A percentile compares a stretch with the other conserved stretches of the same genome.
Evolutionary conservation across 495 filamentous ascomycete species (phyloP).

Genomic region (Lineolata rhizophorae): DNA sequence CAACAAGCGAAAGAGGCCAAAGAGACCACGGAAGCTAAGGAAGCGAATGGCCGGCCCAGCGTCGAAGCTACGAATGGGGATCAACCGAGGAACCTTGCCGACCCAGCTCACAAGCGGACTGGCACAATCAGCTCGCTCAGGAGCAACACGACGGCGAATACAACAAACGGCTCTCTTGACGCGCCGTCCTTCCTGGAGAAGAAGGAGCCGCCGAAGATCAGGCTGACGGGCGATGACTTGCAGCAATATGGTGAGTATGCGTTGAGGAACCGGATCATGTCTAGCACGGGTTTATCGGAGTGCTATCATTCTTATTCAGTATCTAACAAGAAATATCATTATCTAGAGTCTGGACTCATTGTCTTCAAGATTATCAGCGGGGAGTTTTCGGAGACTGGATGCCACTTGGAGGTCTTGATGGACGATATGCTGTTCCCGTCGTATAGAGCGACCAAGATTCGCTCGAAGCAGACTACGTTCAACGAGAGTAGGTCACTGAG

Average conservation of each 20-base stretch:
- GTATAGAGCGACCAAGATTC: slow-evolving; percentile 57
- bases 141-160: neutral
- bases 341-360: slow-evolving; percentile 41
- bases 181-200: slow-evolving; percentile 20
- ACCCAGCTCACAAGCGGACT: neutral
- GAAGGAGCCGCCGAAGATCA: slow-evolving; percentile 51
- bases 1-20: no score
- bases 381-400: slow-evolving; percentile 51
- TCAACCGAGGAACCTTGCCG: slow-evolving; percentile 3
- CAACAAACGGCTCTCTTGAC: slow-evolving; percentile 15
- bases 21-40: slow-evolving; percentile 2
- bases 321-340: slow-evolving; percentile 9
- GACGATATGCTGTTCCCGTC: slow-evolving; percentile 89
- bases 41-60: neutral
- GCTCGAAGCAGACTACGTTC: slow-evolving; percentile 39
- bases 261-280: no score
- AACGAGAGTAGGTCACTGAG: slow-evolving; percentile 47
- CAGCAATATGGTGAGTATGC: slow-evolving; percentile 42
- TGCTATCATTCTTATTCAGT: no score
- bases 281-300: no score
- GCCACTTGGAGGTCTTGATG: slow-evolving; percentile 71
- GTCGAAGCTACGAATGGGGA: slow-evolving; percentile 2
- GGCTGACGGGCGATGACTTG: slow-evolving; percentile 57
- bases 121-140: slow-evolving; percentile 10
- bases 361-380: slow-evolving; percentile 88